These are phyloP conservation scores for Ambrosiella cleistominuta DNA, from an alignment of 2,329 filamentous ascomycete genomes.

Conservation along the genomic window DNA sequence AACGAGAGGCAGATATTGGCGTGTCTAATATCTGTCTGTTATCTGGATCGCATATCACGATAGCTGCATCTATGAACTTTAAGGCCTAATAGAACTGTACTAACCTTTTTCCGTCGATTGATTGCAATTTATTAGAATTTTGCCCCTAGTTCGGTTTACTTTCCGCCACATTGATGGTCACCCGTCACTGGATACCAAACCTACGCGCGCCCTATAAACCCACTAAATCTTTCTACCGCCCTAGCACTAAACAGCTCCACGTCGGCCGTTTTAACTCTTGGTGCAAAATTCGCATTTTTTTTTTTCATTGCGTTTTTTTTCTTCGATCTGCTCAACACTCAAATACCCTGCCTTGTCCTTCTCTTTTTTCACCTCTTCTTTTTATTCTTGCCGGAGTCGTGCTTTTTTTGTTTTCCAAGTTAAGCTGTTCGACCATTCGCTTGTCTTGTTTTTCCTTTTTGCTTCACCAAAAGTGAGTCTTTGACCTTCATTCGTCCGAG, in stretches of 20 bases:
- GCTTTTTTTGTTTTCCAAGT: constrained; percentile 19
- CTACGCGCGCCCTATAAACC: neutral
- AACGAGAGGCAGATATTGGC: too few relatives aligned
- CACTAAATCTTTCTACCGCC: neutral
- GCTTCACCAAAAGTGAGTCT: constrained; percentile 33
- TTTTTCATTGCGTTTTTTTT: constrained; percentile 7
- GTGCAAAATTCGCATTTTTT: neutral
- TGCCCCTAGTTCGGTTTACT: neutral
- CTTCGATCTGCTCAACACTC: neutral
- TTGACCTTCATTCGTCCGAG: neutral
- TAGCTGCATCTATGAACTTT: too few relatives aligned
- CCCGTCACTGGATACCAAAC: too few relatives aligned
- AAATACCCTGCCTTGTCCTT: constrained; percentile 13
- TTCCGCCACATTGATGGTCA: too few relatives aligned
- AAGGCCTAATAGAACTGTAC: too few relatives aligned
- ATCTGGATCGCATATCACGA: too few relatives aligned
- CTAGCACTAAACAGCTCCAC: neutral
- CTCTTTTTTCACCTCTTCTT: constrained; percentile 15
- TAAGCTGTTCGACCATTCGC: constrained; percentile 27
- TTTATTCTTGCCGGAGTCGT: constrained; percentile 20
- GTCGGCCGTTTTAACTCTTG: neutral
- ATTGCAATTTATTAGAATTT: too few relatives aligned
- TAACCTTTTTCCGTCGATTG: too few relatives aligned
- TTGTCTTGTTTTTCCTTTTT: constrained; percentile 15
- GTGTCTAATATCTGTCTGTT: too few relatives aligned